A percentile compares a stretch with the other conserved stretches of the same genome.
phyloP scores from a whole-genome alignment of 2,329 filamentous ascomycete species.

The Colletotrichum lentis region DNA sequence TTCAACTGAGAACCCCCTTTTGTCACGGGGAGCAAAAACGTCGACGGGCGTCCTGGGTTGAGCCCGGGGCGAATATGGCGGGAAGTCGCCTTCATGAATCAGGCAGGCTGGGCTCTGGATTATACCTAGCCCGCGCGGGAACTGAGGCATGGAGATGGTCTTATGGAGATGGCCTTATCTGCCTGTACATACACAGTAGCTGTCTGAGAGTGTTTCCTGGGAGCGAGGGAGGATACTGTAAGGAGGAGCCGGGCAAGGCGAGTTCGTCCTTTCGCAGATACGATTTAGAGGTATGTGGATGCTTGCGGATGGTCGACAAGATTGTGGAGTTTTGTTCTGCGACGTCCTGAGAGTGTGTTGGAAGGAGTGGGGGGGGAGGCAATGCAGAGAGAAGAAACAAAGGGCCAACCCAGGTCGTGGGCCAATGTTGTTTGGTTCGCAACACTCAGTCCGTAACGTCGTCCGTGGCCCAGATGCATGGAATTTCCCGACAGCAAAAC shows the following conservation, averaged over 20 bases:
- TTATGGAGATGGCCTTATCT: constrained; percentile 11
- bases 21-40: background rate
- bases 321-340: constrained; percentile 13
- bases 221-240: background rate
- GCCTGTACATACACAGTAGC: background rate
- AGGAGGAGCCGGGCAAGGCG: constrained; percentile 7
- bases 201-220: constrained; percentile 20
- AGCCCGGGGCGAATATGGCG: constrained; percentile 14
- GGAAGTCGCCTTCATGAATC: constrained; percentile 26
- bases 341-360: background rate
- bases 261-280: constrained; percentile 26
- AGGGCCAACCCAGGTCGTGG: background rate
- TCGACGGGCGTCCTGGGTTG: background rate
- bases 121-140: background rate
- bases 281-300: background rate
- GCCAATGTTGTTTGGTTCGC: too few relatives aligned
- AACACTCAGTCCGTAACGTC: constrained; percentile 2
- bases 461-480: background rate
- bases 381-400: background rate
- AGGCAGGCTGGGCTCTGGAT: constrained; percentile 10
- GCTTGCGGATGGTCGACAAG: constrained; percentile 14
- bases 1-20: background rate
- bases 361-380: background rate
- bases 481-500: background rate
- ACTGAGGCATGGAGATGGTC: constrained; percentile 2